Evolutionary conservation across 2,329 filamentous ascomycete species (phyloP).

Genomic region (Botrytis deweyae): DNA sequence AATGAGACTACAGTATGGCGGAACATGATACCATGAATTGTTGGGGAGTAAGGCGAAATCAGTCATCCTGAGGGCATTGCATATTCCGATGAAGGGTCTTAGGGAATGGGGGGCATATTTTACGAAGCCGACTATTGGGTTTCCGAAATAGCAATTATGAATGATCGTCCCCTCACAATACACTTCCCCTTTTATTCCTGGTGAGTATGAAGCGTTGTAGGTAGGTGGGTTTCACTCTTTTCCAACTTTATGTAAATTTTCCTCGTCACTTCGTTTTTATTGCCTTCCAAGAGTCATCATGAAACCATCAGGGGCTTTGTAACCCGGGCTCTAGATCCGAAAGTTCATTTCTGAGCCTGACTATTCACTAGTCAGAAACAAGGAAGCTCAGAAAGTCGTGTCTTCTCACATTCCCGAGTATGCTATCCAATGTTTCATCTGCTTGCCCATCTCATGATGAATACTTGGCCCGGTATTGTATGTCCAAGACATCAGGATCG

Average conservation of each 20-base stretch:
- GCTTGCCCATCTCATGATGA: background rate
- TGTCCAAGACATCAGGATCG: background rate
- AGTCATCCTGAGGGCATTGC: conserved; percentile 14
- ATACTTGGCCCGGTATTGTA: background rate
- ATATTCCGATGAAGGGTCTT: conserved; percentile 10
- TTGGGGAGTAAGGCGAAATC: conserved; percentile 18
- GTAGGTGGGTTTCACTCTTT: background rate
- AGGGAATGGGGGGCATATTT: background rate
- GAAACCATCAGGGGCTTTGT: background rate
- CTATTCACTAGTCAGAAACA: background rate
- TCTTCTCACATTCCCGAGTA: background rate
- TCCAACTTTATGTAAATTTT: background rate
- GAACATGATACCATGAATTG: conserved; percentile 17
- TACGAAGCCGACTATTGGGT: background rate
- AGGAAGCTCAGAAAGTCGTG: background rate
- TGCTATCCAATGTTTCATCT: background rate
- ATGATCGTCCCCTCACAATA: conserved; percentile 7
- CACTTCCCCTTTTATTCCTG: background rate
- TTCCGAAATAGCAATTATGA: conserved; percentile 8
- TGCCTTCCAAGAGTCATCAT: background rate
- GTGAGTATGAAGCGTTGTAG: background rate
- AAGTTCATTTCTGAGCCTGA: background rate
- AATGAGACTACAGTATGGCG: background rate
- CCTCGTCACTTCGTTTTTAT: no score
- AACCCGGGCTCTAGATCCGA: background rate